Percentiles rank a stretch among this genome's conserved stretches.
Conservation (phyloP, 108 stramenopile genomes). For the Fragilaria crotonensis region DNA sequence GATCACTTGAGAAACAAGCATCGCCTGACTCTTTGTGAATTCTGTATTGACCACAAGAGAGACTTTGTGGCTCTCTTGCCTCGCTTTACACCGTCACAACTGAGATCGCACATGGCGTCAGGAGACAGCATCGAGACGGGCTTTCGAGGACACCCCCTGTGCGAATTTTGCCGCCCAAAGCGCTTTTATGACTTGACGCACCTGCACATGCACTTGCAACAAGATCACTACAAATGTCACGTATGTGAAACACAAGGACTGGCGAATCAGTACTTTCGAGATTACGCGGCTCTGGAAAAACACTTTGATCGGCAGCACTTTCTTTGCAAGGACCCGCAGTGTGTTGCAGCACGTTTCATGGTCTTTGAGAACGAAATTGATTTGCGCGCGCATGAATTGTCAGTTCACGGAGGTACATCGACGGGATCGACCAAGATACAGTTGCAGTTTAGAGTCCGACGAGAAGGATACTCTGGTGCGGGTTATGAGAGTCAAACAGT, state of each 20-base stretch:
- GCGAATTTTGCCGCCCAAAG: slow-evolving; percentile 77
- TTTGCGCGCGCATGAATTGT: slow-evolving; percentile 55
- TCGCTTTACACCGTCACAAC: slow-evolving; percentile 51
- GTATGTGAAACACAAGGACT: slow-evolving; percentile 70
- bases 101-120: slow-evolving; percentile 55
- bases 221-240: slow-evolving; percentile 87
- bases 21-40: slow-evolving; percentile 52
- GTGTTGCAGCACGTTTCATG: slow-evolving; percentile 70
- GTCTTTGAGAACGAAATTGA: slow-evolving; percentile 87
- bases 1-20: slow-evolving; percentile 69
- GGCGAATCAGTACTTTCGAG: slow-evolving; percentile 79
- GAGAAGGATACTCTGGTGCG: slow-evolving; percentile 31
- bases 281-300: slow-evolving; percentile 55
- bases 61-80: slow-evolving; percentile 66
- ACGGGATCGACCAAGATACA: slow-evolving; percentile 69
- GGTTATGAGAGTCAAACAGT: slow-evolving; percentile 24
- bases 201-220: slow-evolving; percentile 78
- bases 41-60: slow-evolving; percentile 74
- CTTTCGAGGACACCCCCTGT: slow-evolving; percentile 80
- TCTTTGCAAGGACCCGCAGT: slow-evolving; percentile 68
- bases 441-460: slow-evolving; percentile 68
- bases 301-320: slow-evolving; percentile 86
- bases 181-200: slow-evolving; percentile 74
- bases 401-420: slow-evolving; percentile 51
- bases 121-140: slow-evolving; percentile 66